Conservation (phyloP, 2,329 filamentous ascomycete genomes). For the Xylaria hypoxylon region DNA sequence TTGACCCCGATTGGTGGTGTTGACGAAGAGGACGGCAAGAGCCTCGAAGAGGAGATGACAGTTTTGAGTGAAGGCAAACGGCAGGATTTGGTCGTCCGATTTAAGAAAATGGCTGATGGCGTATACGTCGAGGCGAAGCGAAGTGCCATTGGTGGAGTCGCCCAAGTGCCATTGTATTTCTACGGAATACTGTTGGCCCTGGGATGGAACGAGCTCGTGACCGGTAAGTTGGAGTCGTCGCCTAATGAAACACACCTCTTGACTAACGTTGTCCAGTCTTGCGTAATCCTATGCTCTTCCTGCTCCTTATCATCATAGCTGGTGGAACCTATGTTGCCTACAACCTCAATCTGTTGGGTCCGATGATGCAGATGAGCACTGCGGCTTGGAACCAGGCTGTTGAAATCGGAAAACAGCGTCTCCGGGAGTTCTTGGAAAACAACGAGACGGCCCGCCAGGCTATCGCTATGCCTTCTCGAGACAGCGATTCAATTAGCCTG, state of each 20-base stretch:
- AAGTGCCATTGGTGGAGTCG: slow-evolving; percentile 93
- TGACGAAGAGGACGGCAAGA: slow-evolving; percentile 94
- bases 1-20: slow-evolving; percentile 89
- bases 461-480: slow-evolving; percentile 75
- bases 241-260: slow-evolving; percentile 15
- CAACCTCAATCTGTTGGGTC: slow-evolving; percentile 93
- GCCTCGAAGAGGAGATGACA: slow-evolving; percentile 94
- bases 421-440: slow-evolving; percentile 89
- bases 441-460: slow-evolving; percentile 88
- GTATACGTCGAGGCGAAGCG: slow-evolving; percentile 98
- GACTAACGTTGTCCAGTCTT: slow-evolving; percentile 71
- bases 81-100: slow-evolving; percentile 90
- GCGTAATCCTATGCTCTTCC: slow-evolving; percentile 91
- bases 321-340: slow-evolving; percentile 89
- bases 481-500: slow-evolving; percentile 65
- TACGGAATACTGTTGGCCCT: slow-evolving; percentile 88
- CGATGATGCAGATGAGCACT: slow-evolving; percentile 94
- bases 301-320: slow-evolving; percentile 82
- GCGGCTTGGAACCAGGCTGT: slow-evolving; percentile 87
- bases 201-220: slow-evolving; percentile 98
- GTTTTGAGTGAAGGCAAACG: slow-evolving; percentile 91
- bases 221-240: slow-evolving; percentile 71
- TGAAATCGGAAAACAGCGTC: slow-evolving; percentile 90
- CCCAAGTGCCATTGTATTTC: slow-evolving; percentile 94
- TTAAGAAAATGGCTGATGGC: slow-evolving; percentile 98